Conservation (phyloP, 2,329 filamentous ascomycete species). For the Parafenestella ontariensis region DNA sequence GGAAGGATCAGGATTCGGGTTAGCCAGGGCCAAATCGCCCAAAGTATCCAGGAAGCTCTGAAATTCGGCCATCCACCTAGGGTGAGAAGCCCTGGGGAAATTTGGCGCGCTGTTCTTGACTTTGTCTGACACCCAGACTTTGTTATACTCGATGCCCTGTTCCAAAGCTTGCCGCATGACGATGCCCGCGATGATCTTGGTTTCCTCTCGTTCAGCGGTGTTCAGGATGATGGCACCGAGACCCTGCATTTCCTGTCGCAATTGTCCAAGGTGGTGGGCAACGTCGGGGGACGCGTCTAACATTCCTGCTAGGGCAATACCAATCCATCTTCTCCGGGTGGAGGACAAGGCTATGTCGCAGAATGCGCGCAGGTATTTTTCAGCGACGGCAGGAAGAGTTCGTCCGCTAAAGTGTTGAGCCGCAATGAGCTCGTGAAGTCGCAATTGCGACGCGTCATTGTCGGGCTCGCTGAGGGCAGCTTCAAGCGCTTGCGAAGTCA, state of each 20-base stretch:
- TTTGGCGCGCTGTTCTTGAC: conserved; percentile 24
- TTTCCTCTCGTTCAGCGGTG: conserved; percentile 34
- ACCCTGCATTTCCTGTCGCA: conserved; percentile 12
- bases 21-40: conserved; percentile 19
- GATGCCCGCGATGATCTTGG: conserved; percentile 40
- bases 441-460: conserved; percentile 21
- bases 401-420: conserved; percentile 12
- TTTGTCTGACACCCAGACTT: conserved; percentile 38
- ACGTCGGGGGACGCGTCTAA: conserved; percentile 26
- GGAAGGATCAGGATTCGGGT: conserved; percentile 12
- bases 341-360: conserved; percentile 24
- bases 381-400: conserved; percentile 20
- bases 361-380: conserved; percentile 37
- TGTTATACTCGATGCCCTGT: conserved; percentile 26
- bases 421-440: conserved; percentile 26
- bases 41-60: conserved; percentile 38
- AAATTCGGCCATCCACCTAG: conserved; percentile 37
- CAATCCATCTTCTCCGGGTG: conserved; percentile 39
- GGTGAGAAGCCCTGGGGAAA: conserved; percentile 28
- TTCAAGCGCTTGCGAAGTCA: conserved; percentile 26
- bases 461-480: conserved; percentile 31
- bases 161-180: conserved; percentile 36
- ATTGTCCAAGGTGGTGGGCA: conserved; percentile 19
- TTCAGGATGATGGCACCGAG: conserved; percentile 37
- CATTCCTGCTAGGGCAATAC: conserved; percentile 38